phyloP scores from a whole-genome alignment of 495 filamentous ascomycete genomes.

The Hyphodiscus hymeniophilus region DNA sequence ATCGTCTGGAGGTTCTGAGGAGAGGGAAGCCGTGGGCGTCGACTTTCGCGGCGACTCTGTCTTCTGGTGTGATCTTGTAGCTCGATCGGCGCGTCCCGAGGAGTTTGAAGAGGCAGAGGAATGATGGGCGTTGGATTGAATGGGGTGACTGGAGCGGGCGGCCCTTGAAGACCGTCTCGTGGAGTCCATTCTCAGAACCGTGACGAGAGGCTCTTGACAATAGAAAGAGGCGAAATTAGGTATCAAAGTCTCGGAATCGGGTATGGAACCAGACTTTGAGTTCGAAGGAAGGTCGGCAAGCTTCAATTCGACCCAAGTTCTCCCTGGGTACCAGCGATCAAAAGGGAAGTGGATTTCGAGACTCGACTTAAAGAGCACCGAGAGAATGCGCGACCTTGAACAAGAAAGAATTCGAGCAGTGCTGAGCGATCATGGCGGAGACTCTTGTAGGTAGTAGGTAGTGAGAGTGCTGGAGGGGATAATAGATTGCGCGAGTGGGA shows the following conservation, averaged over 20 bases:
- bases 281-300: conserved; percentile 1
- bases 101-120: conserved; percentile 69
- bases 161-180: conserved; percentile 89
- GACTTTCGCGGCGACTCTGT: conserved; percentile 65
- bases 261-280: not conserved
- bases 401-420: conserved; percentile 2
- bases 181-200: conserved; percentile 26
- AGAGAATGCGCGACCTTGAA: conserved; percentile 7
- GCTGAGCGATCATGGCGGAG: conserved; percentile 15
- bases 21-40: conserved; percentile 58
- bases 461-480: no score
- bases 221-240: not conserved
- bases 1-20: conserved; percentile 76
- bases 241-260: not conserved
- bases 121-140: conserved; percentile 56
- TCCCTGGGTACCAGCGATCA: not conserved
- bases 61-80: conserved; percentile 63
- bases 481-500: conserved; percentile 1
- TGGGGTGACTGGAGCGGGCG: conserved; percentile 64
- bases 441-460: not conserved
- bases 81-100: conserved; percentile 56
- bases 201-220: not conserved
- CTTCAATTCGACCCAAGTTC: conserved; percentile 9
- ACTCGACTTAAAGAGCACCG: conserved; percentile 10
- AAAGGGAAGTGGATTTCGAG: conserved; percentile 3